Evolutionary conservation across 257 asterid species (phyloP).

Genomic region (Salvia rosmarinus): DNA sequence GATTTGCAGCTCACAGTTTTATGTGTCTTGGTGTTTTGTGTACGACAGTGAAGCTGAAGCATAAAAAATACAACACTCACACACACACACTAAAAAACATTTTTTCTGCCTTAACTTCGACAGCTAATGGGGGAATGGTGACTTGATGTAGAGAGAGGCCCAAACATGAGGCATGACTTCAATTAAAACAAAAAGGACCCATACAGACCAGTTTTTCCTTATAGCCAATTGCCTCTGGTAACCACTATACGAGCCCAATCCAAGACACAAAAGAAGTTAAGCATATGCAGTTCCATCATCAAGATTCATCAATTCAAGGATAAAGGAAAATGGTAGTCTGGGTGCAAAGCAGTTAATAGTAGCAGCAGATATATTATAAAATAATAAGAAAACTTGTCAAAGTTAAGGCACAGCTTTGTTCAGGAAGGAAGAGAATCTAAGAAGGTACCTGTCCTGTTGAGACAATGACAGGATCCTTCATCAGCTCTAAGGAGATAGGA

Average conservation of each 20-base stretch:
- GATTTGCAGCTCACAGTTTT: neutral
- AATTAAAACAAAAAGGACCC: neutral
- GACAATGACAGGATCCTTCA: conserved; percentile 97
- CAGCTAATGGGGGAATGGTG: neutral
- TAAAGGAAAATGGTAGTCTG: conserved; percentile 4
- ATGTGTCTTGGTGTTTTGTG: neutral
- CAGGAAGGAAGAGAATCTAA: conserved; percentile 20
- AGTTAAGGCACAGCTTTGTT: conserved; percentile 3
- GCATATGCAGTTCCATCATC: neutral
- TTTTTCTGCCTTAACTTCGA: neutral
- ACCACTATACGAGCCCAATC: neutral
- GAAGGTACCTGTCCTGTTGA: conserved; percentile 92
- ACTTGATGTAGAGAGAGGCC: neutral
- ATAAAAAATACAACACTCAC: neutral
- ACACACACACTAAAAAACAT: neutral
- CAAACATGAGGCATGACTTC: neutral
- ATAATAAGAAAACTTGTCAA: conserved; percentile 28
- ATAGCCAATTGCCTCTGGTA: conserved; percentile 7
- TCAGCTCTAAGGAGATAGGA: conserved; percentile 91
- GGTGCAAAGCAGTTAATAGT: conserved; percentile 9
- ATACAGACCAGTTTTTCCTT: neutral
- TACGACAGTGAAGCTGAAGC: neutral
- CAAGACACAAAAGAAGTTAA: conserved; percentile 7
- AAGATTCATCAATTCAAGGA: conserved; percentile 6
- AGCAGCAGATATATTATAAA: conserved; percentile 20